Conservation (phyloP, 2,329 filamentous ascomycete genomes). For the Leptographium lundbergii region DNA sequence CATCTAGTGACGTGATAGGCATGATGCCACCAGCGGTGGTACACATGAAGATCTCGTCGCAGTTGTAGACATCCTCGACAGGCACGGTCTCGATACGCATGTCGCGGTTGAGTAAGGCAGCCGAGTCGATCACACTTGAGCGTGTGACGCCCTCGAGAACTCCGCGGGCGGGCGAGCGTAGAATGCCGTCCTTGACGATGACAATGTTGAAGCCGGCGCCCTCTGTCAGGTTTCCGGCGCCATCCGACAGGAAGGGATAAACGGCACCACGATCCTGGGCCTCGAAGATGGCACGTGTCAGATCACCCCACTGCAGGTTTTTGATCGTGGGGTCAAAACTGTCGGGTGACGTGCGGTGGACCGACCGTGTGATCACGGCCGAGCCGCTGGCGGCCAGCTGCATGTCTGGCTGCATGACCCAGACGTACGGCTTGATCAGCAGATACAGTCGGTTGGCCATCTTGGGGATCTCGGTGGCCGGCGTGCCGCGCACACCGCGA, state of each 20-base stretch:
- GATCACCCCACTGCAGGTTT: slow-evolving; percentile 38
- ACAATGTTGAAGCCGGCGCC: slow-evolving; percentile 29
- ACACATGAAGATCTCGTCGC: slow-evolving; percentile 39
- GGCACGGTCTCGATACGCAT: slow-evolving; percentile 28
- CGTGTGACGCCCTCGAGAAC: slow-evolving; percentile 35
- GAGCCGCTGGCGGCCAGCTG: slow-evolving; percentile 29
- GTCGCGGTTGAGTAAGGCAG: slow-evolving; percentile 19
- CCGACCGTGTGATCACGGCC: slow-evolving; percentile 22
- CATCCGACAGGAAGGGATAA: slow-evolving; percentile 38
- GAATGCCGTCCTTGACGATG: slow-evolving; percentile 28
- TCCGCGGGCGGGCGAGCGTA: slow-evolving; percentile 34
- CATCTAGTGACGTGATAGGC: slow-evolving; percentile 36
- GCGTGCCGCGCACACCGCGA: slow-evolving; percentile 23
- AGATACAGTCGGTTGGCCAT: slow-evolving; percentile 32
- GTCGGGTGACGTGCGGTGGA: slow-evolving; percentile 23
- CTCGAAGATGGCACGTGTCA: slow-evolving; percentile 29
- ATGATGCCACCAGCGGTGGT: slow-evolving; percentile 41
- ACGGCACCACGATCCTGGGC: slow-evolving; percentile 30
- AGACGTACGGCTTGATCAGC: slow-evolving; percentile 34
- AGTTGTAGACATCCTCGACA: slow-evolving; percentile 24
- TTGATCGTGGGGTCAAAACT: slow-evolving; percentile 38
- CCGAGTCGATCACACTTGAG: slow-evolving; percentile 33
- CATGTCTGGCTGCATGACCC: slow-evolving; percentile 33
- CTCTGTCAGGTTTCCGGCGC: slow-evolving; percentile 35
- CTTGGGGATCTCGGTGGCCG: slow-evolving; percentile 16